Evolutionary conservation across 108 stramenopile genomes (phyloP), one percentile per base, ranked within the genome.

Genomic region (Fistulifera pelliculosa): DNA sequence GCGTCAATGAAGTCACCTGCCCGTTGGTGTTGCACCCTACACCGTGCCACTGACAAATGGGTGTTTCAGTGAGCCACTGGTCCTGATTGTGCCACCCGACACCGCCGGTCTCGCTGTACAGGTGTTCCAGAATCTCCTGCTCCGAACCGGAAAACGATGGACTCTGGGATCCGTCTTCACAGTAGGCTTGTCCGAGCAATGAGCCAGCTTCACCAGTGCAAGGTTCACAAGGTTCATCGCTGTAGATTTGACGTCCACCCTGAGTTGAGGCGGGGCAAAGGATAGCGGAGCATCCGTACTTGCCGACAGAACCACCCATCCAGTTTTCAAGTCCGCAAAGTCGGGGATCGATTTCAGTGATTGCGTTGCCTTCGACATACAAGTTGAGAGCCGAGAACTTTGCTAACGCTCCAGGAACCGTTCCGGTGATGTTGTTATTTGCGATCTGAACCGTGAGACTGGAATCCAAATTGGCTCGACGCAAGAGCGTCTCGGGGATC

Each of bases 231-330:
- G 63, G 39, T 23, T 63, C 69, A 10, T 68, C 55, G 11, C 67
- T 69, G 39, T 58, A 67, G 26, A 61, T 71, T n/a, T 69, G 71
- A 0, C 81, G 64, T 35, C 31, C 31, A 35, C 31, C 31, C 31
- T 35, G 31, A 35, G 68, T 75, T 24, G 84, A 84, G 22, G 54
- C 47, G 17, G 75, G 81, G 58, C 90, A 92, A 16, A 92, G 56
- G 56, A 92, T 83, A 0, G 75, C 86, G 48, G 85, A 76, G 41
- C 90, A 92, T 14, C 66, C 62, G 49, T 76, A 83, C 5, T 61
- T 52, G 39, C 64, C 62, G 11, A 83, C 76, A 27, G 74, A 50
- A 22, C 79, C 81, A 40, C 61, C 47, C 69, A 76, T 70, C 79
- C 79, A 80, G 28, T 19, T 35, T 7, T 15, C 23, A 17, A 55